phyloP scores from a whole-genome alignment of 495 filamentous ascomycete genomes.

The Penicillium roqueforti region DNA sequence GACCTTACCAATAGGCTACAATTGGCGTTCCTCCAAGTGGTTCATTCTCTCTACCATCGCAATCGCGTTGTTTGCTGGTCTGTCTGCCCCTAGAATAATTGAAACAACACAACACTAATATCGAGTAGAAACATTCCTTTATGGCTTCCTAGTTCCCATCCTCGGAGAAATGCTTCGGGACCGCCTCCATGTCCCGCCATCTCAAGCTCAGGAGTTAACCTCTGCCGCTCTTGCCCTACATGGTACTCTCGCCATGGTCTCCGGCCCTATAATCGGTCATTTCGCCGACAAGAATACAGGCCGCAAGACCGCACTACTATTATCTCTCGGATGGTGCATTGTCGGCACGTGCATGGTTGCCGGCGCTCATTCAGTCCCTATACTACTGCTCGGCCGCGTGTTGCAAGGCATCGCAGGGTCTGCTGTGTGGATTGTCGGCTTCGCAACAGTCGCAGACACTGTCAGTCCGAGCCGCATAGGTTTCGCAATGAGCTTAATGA shows the following conservation, averaged over 20 bases:
- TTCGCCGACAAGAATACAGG: slow-evolving; percentile 2
- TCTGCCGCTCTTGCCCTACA: slow-evolving; percentile 9
- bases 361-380: not conserved
- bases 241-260: not conserved
- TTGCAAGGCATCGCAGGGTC: slow-evolving; percentile 15
- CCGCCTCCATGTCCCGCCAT: slow-evolving; percentile 6
- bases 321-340: not conserved
- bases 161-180: slow-evolving; percentile 10
- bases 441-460: slow-evolving; percentile 8
- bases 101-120: not conserved
- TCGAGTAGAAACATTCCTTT: slow-evolving; percentile 14
- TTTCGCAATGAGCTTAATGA: slow-evolving; percentile 2
- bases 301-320: not conserved
- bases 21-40: not conserved
- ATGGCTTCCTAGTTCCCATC: slow-evolving; percentile 17
- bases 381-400: slow-evolving; percentile 9
- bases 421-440: slow-evolving; percentile 17
- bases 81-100: not conserved
- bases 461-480: slow-evolving; percentile 3
- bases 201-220: slow-evolving; percentile 11
- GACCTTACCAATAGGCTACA: not conserved
- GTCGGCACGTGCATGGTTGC: not conserved
- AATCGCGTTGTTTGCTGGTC: not conserved
- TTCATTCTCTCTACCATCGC: not conserved
- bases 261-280: slow-evolving; percentile 9